phyloP scores from a whole-genome alignment of 1,139 yeast genomes.

The Hemisphaericaspora xylofermentans region DNA sequence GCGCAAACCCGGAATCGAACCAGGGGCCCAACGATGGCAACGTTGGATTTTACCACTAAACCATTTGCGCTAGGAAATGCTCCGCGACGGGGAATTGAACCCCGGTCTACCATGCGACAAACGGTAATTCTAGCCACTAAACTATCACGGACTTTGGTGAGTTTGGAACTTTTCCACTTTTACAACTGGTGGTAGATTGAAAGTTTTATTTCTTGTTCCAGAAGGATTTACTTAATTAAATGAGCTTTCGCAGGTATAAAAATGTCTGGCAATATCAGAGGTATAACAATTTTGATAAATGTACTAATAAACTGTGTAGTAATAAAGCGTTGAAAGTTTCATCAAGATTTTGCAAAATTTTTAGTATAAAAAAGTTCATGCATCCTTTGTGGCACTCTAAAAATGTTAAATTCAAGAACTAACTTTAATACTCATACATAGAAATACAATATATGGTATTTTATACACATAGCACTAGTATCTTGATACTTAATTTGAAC shows the following conservation, averaged over 20 bases:
- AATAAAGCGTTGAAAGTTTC: no score
- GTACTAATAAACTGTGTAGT: no score
- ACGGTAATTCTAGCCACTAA: slow-evolving; percentile 17
- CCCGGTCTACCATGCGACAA: slow-evolving; percentile 48
- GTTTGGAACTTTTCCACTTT: not conserved
- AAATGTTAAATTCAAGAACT: no score
- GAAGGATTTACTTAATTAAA: not conserved
- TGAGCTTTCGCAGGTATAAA: not conserved
- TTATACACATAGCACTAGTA: no score
- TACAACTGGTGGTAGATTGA: not conserved
- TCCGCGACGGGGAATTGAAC: slow-evolving; percentile 71
- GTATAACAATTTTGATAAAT: no score
- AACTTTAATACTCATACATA: no score
- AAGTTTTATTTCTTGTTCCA: not conserved
- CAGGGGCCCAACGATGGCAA: slow-evolving; percentile 21
- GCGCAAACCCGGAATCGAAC: slow-evolving; percentile 22
- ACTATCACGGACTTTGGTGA: slow-evolving; percentile 13
- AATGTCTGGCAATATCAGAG: no score
- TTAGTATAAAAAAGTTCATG: no score
- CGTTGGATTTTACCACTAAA: slow-evolving; percentile 21
- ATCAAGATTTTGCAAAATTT: no score
- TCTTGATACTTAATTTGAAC: not conserved
- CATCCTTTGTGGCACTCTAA: no score
- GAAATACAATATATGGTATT: no score
- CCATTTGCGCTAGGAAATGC: slow-evolving; percentile 21